These are phyloP conservation scores for Pulchroboletus neoregius DNA, from an alignment of 1,284 basidiomycete species.

Conservation along the genomic window DNA sequence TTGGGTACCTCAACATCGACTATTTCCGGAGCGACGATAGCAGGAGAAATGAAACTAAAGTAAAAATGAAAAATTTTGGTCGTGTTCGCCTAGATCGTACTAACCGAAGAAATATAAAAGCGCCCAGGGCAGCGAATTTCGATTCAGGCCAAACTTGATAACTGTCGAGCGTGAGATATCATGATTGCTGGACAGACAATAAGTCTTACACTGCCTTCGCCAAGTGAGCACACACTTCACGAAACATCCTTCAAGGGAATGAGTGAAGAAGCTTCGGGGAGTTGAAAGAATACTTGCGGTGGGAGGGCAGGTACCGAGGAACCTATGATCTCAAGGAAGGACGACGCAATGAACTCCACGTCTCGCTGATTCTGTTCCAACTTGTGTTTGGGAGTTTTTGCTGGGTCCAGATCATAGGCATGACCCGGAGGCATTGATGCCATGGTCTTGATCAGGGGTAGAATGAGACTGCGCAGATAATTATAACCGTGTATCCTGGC, in stretches of 20 bases:
- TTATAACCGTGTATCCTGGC: constrained; percentile 85
- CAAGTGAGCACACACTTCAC: constrained; percentile 84
- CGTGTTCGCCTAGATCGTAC: constrained; percentile 13
- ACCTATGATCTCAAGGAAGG: constrained; percentile 74
- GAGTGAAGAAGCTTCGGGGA: constrained; percentile 3
- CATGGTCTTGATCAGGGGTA: constrained; percentile 75
- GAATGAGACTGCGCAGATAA: constrained; percentile 75
- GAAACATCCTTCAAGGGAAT: constrained; percentile 62
- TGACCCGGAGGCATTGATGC: constrained; percentile 66
- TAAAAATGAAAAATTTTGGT: constrained; percentile 4
- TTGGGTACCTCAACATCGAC: constrained; percentile 79
- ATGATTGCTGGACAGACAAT: constrained; percentile 1
- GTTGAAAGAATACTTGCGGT: constrained; percentile 49
- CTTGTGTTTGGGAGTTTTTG: constrained; percentile 58
- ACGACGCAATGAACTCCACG: constrained; percentile 70
- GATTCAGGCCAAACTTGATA: constrained; percentile 74
- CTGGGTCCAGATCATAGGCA: constrained; percentile 78
- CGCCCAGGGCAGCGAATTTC: constrained; percentile 82
- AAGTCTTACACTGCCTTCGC: constrained; percentile 71
- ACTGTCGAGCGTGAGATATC: constrained; percentile 29
- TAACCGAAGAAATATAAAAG: constrained; percentile 86
- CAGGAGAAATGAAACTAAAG: constrained; percentile 74
- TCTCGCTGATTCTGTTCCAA: constrained; percentile 67
- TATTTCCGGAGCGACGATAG: constrained; percentile 80
- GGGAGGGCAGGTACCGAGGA: constrained; percentile 72